Percentiles rank a stretch among this genome's conserved stretches.
phyloP scores from a whole-genome alignment of 352 stramenopile genomes.

The Pythium aphanidermatum region DNA sequence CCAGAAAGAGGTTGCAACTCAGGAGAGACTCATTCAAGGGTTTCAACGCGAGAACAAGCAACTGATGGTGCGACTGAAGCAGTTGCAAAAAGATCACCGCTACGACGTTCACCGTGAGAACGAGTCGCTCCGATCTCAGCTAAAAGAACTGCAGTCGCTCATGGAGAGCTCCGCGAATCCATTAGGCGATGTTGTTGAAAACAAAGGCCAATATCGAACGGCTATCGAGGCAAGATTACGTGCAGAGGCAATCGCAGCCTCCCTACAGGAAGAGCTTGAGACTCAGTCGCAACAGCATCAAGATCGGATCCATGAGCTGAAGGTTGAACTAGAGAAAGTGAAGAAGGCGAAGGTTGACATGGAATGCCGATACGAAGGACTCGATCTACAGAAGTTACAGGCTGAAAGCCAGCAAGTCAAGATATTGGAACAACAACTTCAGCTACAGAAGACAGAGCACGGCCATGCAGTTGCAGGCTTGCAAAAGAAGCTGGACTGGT shows the following conservation, averaged over 20 bases:
- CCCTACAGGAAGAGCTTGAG: conserved; percentile 58
- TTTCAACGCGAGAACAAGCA: conserved; percentile 83
- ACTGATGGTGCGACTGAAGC: conserved; percentile 73
- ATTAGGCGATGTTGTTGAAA: conserved; percentile 10
- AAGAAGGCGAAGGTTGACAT: conserved; percentile 80
- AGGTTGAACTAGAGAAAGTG: conserved; percentile 59
- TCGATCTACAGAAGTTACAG: conserved; percentile 55
- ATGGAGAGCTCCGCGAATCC: background rate
- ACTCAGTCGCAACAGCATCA: conserved; percentile 27
- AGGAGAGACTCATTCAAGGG: conserved; percentile 70
- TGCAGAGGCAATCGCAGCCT: conserved; percentile 44
- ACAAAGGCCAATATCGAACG: conserved; percentile 37
- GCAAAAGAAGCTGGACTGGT: conserved; percentile 84
- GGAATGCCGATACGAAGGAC: conserved; percentile 70
- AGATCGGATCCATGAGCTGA: conserved; percentile 58
- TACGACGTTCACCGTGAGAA: conserved; percentile 79
- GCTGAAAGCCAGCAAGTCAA: conserved; percentile 43
- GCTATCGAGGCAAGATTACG: conserved; percentile 58
- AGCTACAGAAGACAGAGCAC: conserved; percentile 41
- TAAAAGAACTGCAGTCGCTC: conserved; percentile 33
- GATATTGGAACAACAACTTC: conserved; percentile 37
- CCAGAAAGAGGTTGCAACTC: conserved; percentile 24
- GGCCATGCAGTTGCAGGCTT: conserved; percentile 36
- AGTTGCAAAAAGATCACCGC: conserved; percentile 45
- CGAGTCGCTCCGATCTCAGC: conserved; percentile 41